phyloP scores from a whole-genome alignment of 148 eudicot genomes.

The Diospyros kaki region DNA sequence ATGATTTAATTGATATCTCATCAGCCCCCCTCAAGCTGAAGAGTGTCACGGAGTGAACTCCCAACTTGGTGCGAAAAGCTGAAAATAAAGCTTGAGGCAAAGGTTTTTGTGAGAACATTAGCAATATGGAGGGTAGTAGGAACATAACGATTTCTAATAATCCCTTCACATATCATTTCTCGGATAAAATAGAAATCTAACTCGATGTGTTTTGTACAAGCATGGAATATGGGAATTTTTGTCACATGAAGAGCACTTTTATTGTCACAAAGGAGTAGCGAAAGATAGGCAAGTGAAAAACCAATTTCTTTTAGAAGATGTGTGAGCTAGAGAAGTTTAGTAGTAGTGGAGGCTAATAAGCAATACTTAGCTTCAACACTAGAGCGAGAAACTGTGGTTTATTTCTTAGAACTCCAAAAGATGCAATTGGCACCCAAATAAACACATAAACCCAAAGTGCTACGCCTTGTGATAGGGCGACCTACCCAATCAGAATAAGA shows the following conservation, averaged over 20 bases:
- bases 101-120: no score
- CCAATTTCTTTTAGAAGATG: constrained; percentile 9
- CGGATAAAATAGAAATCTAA: constrained; percentile 14
- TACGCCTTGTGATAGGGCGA: neutral
- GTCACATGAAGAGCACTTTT: neutral
- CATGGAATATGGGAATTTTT: constrained; percentile 3
- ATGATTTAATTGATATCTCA: no score
- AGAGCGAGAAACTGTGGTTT: constrained; percentile 3
- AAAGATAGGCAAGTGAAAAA: neutral
- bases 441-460: neutral
- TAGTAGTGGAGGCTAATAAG: neutral
- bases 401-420: constrained; percentile 15
- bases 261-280: constrained; percentile 6
- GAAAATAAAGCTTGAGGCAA: no score
- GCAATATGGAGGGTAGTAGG: no score
- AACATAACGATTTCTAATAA: no score
- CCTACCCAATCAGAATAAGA: constrained; percentile 11
- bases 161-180: neutral
- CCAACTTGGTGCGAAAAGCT: no score
- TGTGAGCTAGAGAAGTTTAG: constrained; percentile 1
- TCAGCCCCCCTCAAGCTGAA: no score
- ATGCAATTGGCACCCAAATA: neutral
- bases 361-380: constrained; percentile 9
- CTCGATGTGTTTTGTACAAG: constrained; percentile 6
- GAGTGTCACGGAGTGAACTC: no score